These are phyloP conservation scores for Calonectria leucothoes DNA, from an alignment of 2,329 filamentous ascomycete genomes.

Conservation along the genomic window DNA sequence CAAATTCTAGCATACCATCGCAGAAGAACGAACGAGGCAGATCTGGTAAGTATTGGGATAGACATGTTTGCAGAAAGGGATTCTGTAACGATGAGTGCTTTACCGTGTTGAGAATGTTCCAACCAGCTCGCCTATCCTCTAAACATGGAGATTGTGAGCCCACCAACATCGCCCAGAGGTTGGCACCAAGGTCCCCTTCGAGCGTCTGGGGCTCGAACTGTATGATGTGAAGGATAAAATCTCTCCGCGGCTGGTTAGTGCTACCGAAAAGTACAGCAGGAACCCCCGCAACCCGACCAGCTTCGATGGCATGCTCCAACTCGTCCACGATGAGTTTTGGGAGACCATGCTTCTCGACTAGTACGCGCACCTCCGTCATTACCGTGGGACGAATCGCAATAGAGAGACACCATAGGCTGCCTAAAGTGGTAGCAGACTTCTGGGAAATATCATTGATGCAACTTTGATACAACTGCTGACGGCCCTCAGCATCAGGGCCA, in stretches of 20 bases:
- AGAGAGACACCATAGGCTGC: slow-evolving; percentile 76
- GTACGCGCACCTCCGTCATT: slow-evolving; percentile 63
- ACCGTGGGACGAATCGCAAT: slow-evolving; percentile 60
- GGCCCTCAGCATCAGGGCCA: slow-evolving; percentile 66
- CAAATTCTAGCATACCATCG: slow-evolving; percentile 71
- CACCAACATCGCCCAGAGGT: slow-evolving; percentile 80
- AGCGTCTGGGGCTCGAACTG: slow-evolving; percentile 71
- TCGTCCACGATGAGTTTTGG: slow-evolving; percentile 73
- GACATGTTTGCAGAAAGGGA: slow-evolving; percentile 65
- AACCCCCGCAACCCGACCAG: slow-evolving; percentile 50
- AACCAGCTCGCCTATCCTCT: slow-evolving; percentile 73
- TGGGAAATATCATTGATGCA: slow-evolving; percentile 77
- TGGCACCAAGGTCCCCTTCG: slow-evolving; percentile 68
- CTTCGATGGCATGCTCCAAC: slow-evolving; percentile 64
- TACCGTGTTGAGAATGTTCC: slow-evolving; percentile 71
- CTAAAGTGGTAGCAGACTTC: slow-evolving; percentile 73
- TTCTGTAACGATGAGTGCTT: slow-evolving; percentile 60
- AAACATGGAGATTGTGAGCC: slow-evolving; percentile 70
- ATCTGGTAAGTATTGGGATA: slow-evolving; percentile 66
- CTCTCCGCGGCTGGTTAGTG: slow-evolving; percentile 65
- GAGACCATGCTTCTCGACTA: slow-evolving; percentile 72
- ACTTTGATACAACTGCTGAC: slow-evolving; percentile 70
- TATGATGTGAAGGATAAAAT: slow-evolving; percentile 69
- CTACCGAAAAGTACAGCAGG: slow-evolving; percentile 58
- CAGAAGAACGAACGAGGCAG: slow-evolving; percentile 71